phyloP scores from a whole-genome alignment of 2,329 filamentous ascomycete species.

The Aspergillus floridensis region DNA sequence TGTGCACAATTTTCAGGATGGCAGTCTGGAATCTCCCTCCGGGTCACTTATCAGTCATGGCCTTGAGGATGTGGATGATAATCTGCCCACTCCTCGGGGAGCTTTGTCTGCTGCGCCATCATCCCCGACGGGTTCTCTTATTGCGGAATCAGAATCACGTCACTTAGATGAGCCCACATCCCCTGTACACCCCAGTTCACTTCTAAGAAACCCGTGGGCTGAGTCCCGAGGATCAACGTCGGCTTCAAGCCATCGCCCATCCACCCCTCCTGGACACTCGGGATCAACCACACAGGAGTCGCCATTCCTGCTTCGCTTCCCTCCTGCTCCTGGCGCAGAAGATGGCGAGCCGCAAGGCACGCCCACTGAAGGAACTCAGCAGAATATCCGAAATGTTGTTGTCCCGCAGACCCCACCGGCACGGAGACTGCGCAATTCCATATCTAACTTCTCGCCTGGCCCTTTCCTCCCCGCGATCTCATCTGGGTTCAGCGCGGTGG shows the following conservation, averaged over 20 bases:
- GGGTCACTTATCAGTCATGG: conserved; percentile 35
- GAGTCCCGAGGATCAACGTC: conserved; percentile 27
- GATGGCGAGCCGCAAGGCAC: conserved; percentile 19
- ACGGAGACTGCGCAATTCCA: conserved; percentile 45
- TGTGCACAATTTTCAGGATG: conserved; percentile 14
- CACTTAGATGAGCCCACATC: conserved; percentile 27
- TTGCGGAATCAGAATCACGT: conserved; percentile 28
- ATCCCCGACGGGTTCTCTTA: conserved; percentile 34
- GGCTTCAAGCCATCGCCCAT: conserved; percentile 23
- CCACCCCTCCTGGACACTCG: conserved; percentile 27
- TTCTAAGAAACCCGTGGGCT: conserved; percentile 41
- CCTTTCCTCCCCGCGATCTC: conserved; percentile 61
- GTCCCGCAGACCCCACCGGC: conserved; percentile 39
- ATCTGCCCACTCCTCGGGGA: conserved; percentile 33
- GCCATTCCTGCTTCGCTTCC: conserved; percentile 39
- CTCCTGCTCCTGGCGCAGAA: conserved; percentile 37
- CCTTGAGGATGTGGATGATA: conserved; percentile 33
- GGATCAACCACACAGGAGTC: conserved; percentile 24
- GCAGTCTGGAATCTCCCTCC: conserved; percentile 27
- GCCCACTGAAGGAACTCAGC: conserved; percentile 19
- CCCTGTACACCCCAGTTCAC: conserved; percentile 35
- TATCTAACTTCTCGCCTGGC: conserved; percentile 56
- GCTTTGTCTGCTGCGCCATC: conserved; percentile 32
- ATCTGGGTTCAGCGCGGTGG: conserved; percentile 59
- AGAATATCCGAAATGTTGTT: conserved; percentile 26